Evolutionary conservation across 176 grass and related monocot species (phyloP).

Genomic region (Musa troglodytarum): DNA sequence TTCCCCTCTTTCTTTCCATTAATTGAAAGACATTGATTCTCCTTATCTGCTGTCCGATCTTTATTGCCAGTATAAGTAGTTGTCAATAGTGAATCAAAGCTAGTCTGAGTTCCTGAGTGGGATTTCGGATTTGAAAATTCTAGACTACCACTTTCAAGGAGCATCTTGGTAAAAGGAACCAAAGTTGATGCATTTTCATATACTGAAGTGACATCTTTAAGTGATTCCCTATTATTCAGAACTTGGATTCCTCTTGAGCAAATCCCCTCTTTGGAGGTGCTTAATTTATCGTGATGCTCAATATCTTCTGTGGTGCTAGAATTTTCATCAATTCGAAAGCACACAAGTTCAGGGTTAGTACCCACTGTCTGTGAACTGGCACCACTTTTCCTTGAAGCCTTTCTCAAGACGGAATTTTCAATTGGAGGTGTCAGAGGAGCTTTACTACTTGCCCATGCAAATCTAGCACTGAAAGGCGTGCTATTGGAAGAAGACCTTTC

Average conservation of each 20-base stretch:
- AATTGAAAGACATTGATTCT: slow-evolving; percentile 33
- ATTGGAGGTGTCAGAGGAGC: slow-evolving; percentile 56
- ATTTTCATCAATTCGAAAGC: slow-evolving; percentile 11
- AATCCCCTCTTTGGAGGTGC: background rate
- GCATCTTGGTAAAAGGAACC: background rate
- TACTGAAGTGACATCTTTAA: slow-evolving; percentile 12
- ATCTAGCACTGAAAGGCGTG: slow-evolving; percentile 21
- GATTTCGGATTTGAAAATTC: background rate
- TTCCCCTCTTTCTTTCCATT: slow-evolving; percentile 39
- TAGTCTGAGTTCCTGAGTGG: no score
- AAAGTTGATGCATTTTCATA: slow-evolving; percentile 3
- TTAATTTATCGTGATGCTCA: background rate
- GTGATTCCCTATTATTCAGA: background rate
- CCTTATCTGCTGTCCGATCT: slow-evolving; percentile 24
- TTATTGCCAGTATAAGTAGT: slow-evolving; percentile 23
- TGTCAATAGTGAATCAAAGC: background rate
- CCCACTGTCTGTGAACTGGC: slow-evolving; percentile 8
- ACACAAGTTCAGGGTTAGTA: slow-evolving; percentile 13
- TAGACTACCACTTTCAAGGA: background rate
- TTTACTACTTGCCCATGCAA: slow-evolving; percentile 19
- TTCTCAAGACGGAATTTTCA: slow-evolving; percentile 43
- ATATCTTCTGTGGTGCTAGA: background rate
- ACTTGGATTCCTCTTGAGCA: background rate
- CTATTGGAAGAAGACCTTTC: slow-evolving; percentile 23
- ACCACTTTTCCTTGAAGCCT: slow-evolving; percentile 14